Base-by-base conservation (phyloP, 306 rosid genomes). In the Hippophae gyantsensis region DNA sequence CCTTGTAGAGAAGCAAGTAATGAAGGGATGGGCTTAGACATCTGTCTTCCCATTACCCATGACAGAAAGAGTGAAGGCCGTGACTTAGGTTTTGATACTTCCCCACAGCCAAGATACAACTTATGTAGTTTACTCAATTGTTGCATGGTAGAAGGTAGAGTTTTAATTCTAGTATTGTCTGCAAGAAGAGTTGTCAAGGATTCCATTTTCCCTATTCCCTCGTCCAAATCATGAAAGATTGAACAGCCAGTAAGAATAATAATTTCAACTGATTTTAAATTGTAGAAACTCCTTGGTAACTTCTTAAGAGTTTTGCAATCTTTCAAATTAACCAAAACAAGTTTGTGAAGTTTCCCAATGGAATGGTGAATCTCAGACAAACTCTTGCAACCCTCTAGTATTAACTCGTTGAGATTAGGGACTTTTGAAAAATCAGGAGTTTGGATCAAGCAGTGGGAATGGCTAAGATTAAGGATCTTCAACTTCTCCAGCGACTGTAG, bases 181-280 rank as follows among this genome's bases (percentile, higher is more conserved):
- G 76, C 82, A 7, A 32, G 26, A 42, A 83, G 61, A 25, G 63
- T 77, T 7, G 59, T 72, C 69, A 83, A 32, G 45, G 83, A 80
- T 52, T 32, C 55, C 79, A 83, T 62, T n/a, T 74, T 69, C 44
- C 66, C 83, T 12, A 83, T 25, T 18, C 58, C 72, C 6, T 74
- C 71, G 9, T 60, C 68, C 23, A 77, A 67, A 13, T 9, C 54
- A 13, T 10, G 67, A 23, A 84, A 66, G 25, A 50, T 70, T 9
- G 70, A 57, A 70, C 90, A 76, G 12, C 73, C 84, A 43, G 70
- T 70, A 54, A 81, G 52, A 54, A 73, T 68, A 7, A 84, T 77
- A 50, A 69, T 63, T 57, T 61, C 13, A 8, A 84, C 6, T 12
- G 75, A 68, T 12, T 75, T 72, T 48, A 84, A 52, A 59, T 54